Evolutionary conservation across 192 early-diverging fungal genomes (phyloP).

Genomic region (Gonapodya sp.): DNA sequence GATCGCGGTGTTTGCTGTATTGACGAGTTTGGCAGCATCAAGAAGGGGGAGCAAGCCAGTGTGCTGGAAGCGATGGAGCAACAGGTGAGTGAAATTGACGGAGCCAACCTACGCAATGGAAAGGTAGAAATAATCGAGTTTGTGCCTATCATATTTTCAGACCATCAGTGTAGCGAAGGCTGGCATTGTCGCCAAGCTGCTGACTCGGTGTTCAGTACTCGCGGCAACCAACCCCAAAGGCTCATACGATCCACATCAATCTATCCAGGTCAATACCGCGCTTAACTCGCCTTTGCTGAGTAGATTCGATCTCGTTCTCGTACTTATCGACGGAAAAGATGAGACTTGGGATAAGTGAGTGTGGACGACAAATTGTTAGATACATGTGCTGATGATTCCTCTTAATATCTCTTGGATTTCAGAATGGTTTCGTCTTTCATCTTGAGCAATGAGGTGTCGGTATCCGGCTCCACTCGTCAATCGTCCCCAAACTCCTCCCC

Average conservation of each 20-base stretch:
- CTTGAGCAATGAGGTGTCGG: constrained; percentile 17
- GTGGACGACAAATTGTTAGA: background rate
- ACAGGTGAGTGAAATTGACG: constrained; percentile 28
- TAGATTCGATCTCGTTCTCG: constrained; percentile 63
- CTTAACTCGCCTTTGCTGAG: constrained; percentile 56
- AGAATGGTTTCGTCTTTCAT: constrained; percentile 32
- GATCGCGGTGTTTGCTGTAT: constrained; percentile 73
- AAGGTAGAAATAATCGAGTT: no score
- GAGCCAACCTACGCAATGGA: no score
- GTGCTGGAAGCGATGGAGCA: constrained; percentile 81
- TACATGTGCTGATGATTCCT: background rate
- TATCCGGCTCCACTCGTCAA: background rate
- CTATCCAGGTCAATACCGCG: constrained; percentile 57
- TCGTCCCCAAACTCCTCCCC: background rate
- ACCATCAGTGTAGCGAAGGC: constrained; percentile 72
- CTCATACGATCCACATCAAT: constrained; percentile 51
- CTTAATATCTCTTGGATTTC: constrained; percentile 17
- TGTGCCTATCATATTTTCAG: no score
- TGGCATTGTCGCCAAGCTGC: constrained; percentile 68
- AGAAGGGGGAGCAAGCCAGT: constrained; percentile 59
- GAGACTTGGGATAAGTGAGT: constrained; percentile 52
- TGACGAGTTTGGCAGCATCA: constrained; percentile 73
- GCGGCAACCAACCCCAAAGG: constrained; percentile 73
- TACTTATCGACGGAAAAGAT: constrained; percentile 57
- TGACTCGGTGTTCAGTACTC: constrained; percentile 67